Conservation (phyloP, 768 basidiomycete genomes). For the Leccinum aurantiacum region DNA sequence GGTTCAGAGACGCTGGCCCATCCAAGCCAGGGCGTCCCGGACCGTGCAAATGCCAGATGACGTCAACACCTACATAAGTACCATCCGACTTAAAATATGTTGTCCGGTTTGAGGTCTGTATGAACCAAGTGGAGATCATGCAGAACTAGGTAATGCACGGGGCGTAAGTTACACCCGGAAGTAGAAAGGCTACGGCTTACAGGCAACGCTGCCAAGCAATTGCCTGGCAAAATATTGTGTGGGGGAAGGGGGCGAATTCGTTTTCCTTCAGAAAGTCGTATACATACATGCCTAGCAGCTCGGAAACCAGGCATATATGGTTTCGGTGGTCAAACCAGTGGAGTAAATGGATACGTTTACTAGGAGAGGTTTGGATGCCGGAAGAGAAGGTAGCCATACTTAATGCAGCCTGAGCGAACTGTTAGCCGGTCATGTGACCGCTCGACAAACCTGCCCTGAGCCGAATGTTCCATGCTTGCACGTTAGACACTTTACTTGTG, state of each 20-base stretch:
- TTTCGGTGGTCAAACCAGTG: slow-evolving; percentile 96
- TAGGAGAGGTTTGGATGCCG: slow-evolving; percentile 52
- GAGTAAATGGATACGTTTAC: slow-evolving; percentile 96
- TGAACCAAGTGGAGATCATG: slow-evolving; percentile 91
- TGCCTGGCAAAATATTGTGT: slow-evolving; percentile 95
- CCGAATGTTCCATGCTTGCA: slow-evolving; percentile 13
- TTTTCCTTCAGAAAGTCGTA: slow-evolving; percentile 99
- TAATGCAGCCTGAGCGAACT: too few relatives aligned
- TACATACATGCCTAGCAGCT: slow-evolving; percentile 94
- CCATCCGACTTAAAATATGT: slow-evolving; percentile 67
- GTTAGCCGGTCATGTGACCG: slow-evolving; percentile 18
- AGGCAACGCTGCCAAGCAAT: slow-evolving; percentile 88
- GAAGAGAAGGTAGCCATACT: slow-evolving; percentile 34
- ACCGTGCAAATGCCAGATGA: not conserved
- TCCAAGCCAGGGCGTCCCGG: not conserved
- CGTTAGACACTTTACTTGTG: too few relatives aligned
- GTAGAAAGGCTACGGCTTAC: slow-evolving; percentile 50
- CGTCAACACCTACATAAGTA: not conserved
- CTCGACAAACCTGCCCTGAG: slow-evolving; percentile 28
- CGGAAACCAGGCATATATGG: slow-evolving; percentile 96
- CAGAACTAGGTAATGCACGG: slow-evolving; percentile 56
- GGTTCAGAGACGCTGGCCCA: not conserved
- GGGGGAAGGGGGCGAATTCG: slow-evolving; percentile 91
- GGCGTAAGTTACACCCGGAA: slow-evolving; percentile 2
- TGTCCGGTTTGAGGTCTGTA: slow-evolving; percentile 99